A percentile compares a stretch with the other conserved stretches of the same genome.
These are phyloP conservation scores for Elsinoe necatrix DNA, from an alignment of 2,329 filamentous ascomycete genomes.

Conservation along the genomic window DNA sequence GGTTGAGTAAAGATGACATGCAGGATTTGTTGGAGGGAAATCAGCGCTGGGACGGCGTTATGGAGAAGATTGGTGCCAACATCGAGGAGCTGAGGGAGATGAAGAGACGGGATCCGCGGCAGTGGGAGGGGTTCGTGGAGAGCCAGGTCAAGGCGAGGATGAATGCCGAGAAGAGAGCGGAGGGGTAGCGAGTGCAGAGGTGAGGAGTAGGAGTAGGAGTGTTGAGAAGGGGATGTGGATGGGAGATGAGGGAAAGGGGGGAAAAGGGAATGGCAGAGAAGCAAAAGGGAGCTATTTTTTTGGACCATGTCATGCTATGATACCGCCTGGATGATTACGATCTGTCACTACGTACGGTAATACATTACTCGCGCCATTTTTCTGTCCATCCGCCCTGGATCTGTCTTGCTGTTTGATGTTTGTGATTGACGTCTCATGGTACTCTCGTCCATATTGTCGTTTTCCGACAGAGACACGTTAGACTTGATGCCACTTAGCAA, in stretches of 20 bases:
- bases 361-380: not conserved
- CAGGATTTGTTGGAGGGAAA: conserved; percentile 54
- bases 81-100: conserved; percentile 58
- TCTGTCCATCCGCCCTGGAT: not conserved
- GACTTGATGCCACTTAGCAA: too few relatives aligned
- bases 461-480: too few relatives aligned
- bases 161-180: conserved; percentile 19
- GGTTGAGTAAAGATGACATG: conserved; percentile 53
- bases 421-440: too few relatives aligned
- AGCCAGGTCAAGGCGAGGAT: conserved; percentile 29
- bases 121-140: conserved; percentile 30
- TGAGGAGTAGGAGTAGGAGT: too few relatives aligned
- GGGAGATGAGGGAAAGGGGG: too few relatives aligned
- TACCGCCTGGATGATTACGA: conserved; percentile 1
- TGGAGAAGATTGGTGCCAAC: conserved; percentile 56
- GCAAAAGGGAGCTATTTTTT: not conserved
- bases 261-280: too few relatives aligned
- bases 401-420: too few relatives aligned
- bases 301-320: not conserved
- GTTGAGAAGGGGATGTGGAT: not conserved
- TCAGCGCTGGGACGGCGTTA: conserved; percentile 53
- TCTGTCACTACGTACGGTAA: conserved; percentile 3
- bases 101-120: conserved; percentile 34
- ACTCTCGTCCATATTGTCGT: too few relatives aligned
- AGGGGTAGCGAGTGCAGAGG: too few relatives aligned